phyloP scores from a whole-genome alignment of 2,329 filamentous ascomycete species.

The Hymenoscyphus linearis region DNA sequence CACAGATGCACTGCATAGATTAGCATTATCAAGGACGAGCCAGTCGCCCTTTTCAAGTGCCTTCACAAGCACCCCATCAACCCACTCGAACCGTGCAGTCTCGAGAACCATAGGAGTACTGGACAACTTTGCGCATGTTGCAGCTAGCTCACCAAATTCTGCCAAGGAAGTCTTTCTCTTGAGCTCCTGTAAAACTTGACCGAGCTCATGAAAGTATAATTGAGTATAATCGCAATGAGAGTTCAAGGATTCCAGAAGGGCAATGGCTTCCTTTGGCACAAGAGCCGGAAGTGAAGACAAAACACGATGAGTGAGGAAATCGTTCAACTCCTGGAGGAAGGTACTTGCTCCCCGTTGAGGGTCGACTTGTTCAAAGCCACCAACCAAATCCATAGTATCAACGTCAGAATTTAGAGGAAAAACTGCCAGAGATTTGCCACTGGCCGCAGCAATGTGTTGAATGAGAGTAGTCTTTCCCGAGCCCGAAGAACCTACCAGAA shows the following conservation, averaged over 20 bases:
- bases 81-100: slow-evolving; percentile 88
- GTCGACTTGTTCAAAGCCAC: slow-evolving; percentile 93
- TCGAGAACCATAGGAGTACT: slow-evolving; percentile 52
- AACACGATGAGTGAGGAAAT: slow-evolving; percentile 47
- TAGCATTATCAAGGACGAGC: slow-evolving; percentile 95
- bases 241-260: slow-evolving; percentile 47
- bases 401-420: slow-evolving; percentile 92
- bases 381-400: slow-evolving; percentile 94
- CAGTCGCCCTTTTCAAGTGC: slow-evolving; percentile 82
- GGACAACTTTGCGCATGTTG: slow-evolving; percentile 37
- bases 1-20: slow-evolving; percentile 91
- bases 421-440: slow-evolving; percentile 70
- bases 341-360: slow-evolving; percentile 65
- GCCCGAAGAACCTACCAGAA: slow-evolving; percentile 79
- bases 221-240: slow-evolving; percentile 10
- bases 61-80: slow-evolving; percentile 86
- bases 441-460: slow-evolving; percentile 71
- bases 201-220: slow-evolving; percentile 25
- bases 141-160: slow-evolving; percentile 24
- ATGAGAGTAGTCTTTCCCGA: slow-evolving; percentile 82
- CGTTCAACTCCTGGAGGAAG: slow-evolving; percentile 48
- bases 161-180: slow-evolving; percentile 38
- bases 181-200: slow-evolving; percentile 31
- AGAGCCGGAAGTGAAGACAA: slow-evolving; percentile 43
- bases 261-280: slow-evolving; percentile 43